Evolutionary conservation across 2,329 filamentous ascomycete species (phyloP).

Genomic region (Ceratocystis harringtonii): DNA sequence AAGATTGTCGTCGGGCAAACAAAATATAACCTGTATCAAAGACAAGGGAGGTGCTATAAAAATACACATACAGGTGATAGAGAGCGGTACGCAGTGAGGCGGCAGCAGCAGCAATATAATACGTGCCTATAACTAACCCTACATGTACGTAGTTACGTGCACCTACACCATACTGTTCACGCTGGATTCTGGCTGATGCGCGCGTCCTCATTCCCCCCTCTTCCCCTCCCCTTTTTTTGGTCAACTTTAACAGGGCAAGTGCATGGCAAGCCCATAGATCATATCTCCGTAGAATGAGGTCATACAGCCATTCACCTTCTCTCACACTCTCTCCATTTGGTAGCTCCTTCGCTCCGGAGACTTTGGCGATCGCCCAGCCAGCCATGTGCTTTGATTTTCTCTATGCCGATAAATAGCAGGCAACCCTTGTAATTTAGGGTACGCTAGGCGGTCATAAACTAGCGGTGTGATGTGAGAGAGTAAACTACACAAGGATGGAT

Average conservation of each 20-base stretch:
- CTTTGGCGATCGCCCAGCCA: background rate
- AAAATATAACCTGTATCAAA: too few species aligned
- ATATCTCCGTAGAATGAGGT: slow-evolving; percentile 2
- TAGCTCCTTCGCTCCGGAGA: background rate
- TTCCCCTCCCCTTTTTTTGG: background rate
- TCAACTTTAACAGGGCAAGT: background rate
- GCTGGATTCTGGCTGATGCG: background rate
- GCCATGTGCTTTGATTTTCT: background rate
- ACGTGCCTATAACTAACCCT: too few species aligned
- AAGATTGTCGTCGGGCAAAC: too few species aligned
- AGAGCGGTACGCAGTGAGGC: too few species aligned
- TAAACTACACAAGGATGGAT: background rate
- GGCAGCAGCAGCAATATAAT: too few species aligned
- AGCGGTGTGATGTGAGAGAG: background rate
- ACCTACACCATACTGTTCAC: background rate
- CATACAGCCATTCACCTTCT: background rate
- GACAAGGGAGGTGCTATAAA: too few species aligned
- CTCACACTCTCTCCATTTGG: background rate
- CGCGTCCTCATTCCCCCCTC: background rate
- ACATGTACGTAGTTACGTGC: too few species aligned
- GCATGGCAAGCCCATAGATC: background rate
- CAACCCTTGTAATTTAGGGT: background rate
- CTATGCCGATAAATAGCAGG: background rate
- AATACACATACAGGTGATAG: too few species aligned
- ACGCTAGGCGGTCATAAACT: background rate